Conservation (phyloP, 305 asterid species). For the Striga hermonthica region DNA sequence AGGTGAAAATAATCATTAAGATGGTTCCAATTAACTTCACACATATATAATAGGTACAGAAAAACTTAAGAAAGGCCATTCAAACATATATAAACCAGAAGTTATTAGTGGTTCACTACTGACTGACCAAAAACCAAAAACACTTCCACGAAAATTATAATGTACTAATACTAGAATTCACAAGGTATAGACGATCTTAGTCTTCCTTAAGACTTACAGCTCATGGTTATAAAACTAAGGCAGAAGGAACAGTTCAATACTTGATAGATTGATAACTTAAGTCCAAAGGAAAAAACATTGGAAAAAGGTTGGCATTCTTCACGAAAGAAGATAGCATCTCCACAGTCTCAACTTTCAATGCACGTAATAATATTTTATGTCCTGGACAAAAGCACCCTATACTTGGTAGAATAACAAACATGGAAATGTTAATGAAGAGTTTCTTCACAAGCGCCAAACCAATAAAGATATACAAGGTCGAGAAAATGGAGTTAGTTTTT, state of each 20-base stretch:
- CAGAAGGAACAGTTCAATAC: constrained; percentile 22
- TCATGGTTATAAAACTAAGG: constrained; percentile 16
- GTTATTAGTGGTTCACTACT: constrained; percentile 13
- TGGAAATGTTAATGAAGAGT: not conserved
- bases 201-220: constrained; percentile 12
- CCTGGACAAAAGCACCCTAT: not conserved
- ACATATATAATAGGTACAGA: constrained; percentile 20
- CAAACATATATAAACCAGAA: constrained; percentile 12
- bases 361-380: not conserved
- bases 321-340: not conserved
- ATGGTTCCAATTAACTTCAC: constrained; percentile 22
- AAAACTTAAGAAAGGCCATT: constrained; percentile 14
- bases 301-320: not conserved
- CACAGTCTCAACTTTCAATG: not conserved
- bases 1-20: constrained; percentile 31
- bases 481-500: not conserved
- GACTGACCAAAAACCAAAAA: not conserved
- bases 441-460: not conserved
- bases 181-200: constrained; percentile 10
- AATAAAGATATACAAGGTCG: not conserved
- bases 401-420: constrained; percentile 1
- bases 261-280: not conserved
- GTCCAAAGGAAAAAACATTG: not conserved
- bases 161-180: not conserved
- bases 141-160: constrained; percentile 17